Base-by-base conservation (phyloP, 805 yeast genomes). In the Maudiozyma barnettii region DNA sequence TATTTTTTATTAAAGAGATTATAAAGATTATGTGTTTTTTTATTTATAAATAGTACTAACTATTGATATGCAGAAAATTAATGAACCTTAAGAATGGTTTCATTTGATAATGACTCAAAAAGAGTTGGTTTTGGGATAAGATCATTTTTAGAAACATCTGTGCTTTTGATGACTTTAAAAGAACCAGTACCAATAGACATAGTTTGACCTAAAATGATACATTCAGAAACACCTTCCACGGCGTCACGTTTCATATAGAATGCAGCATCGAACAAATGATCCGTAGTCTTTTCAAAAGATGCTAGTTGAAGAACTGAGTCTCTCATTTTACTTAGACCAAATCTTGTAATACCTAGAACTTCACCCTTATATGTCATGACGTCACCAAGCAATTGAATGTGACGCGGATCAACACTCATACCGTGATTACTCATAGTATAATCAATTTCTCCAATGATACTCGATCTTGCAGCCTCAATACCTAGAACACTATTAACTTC, bases 331-430 rank as follows among this genome's bases (percentile, higher is more conserved):
- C 96, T 91, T 56, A 93, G 74, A 56, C 99, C 99, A 60, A 93
- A 93, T 70, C 99, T 79, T 1, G 99, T 93, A 63, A 93, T 93
- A 67, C 99, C 99, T 56, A 95, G 75, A 12, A 93, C 95, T 65
- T 93, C 99, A 50, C 99, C 99, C 70, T 93, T 93, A 67, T 87
- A 93, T 0, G 98, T 88, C 99, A 93, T 93, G 44, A 93, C 98
- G 67, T 93, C 99, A 54, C 99, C 99, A 53, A 93, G 72, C 42
- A 93, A 73, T 71, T 93, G 98, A 65, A 95, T 90, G 67, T 93
- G 99, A 74, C 99, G 95, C 51, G 98, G 99, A 74, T 93, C 99
- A 44, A 93, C 97, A 65, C 95, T 87, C 99, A 93, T 93, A 69
- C 99, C 99, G 73, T 93, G 99, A 68, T 89, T 88, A 63, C 95